Conservation (phyloP, 495 filamentous ascomycete genomes). For the Penicillium cataractarum region DNA sequence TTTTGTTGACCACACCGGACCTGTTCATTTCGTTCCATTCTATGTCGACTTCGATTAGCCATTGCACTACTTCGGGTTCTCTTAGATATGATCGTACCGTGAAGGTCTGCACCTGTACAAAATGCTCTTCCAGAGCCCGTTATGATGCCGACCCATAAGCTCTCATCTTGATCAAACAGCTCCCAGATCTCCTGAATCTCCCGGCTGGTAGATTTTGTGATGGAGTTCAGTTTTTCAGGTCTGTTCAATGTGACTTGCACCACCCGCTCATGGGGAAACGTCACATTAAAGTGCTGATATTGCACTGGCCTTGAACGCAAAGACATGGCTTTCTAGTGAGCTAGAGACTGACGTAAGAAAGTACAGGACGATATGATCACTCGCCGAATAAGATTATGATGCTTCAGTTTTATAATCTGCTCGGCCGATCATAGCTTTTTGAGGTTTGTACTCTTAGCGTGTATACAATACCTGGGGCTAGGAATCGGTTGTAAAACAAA, state of each 20-base stretch:
- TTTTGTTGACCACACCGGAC: slow-evolving; percentile 43
- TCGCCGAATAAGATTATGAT: background rate
- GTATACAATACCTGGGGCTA: background rate
- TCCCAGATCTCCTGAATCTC: slow-evolving; percentile 55
- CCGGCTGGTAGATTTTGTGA: slow-evolving; percentile 48
- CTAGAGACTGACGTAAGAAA: background rate
- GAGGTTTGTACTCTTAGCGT: background rate
- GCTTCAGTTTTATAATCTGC: background rate
- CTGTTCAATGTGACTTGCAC: slow-evolving; percentile 49
- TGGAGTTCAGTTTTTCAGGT: slow-evolving; percentile 51
- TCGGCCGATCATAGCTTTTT: background rate
- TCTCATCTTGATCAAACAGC: slow-evolving; percentile 55
- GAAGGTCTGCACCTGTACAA: slow-evolving; percentile 60
- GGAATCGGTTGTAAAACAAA: background rate
- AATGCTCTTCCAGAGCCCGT: slow-evolving; percentile 60
- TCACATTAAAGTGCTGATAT: slow-evolving; percentile 37
- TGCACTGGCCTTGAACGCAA: slow-evolving; percentile 19
- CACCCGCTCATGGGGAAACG: slow-evolving; percentile 46
- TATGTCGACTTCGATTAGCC: background rate
- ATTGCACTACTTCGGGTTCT: background rate
- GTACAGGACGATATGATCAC: background rate
- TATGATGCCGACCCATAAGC: slow-evolving; percentile 56
- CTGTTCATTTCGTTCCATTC: slow-evolving; percentile 47
- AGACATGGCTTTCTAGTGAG: slow-evolving; percentile 24
- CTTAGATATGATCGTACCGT: slow-evolving; percentile 26